Evolutionary conservation across 2,329 filamentous ascomycete genomes (phyloP).

Genomic region (Epichloe sibirici): DNA sequence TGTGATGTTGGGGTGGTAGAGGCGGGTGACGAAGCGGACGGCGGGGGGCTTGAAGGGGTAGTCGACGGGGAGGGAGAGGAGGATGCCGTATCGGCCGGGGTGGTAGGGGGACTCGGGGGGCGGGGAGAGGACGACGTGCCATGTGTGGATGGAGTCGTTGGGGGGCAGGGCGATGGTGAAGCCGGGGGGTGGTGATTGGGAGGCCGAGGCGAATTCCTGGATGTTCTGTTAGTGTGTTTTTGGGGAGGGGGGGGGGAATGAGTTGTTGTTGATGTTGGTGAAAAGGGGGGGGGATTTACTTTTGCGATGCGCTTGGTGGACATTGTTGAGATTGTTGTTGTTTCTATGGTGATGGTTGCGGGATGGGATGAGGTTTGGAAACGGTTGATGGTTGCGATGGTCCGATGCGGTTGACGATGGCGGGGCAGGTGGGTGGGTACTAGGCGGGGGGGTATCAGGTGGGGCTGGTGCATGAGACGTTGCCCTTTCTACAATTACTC

Average conservation of each 20-base stretch:
- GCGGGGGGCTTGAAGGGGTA: conserved; percentile 86
- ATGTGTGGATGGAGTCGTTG: conserved; percentile 37
- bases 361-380: too few relatives aligned
- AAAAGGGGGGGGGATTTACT: conserved; percentile 14
- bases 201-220: conserved; percentile 44
- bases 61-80: conserved; percentile 60
- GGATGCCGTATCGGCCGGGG: conserved; percentile 63
- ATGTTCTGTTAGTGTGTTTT: not conserved
- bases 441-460: too few relatives aligned
- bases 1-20: conserved; percentile 91
- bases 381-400: too few relatives aligned
- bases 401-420: not conserved
- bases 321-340: conserved; percentile 16
- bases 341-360: not conserved
- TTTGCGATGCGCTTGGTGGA: conserved; percentile 34
- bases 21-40: conserved; percentile 72
- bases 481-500: too few relatives aligned
- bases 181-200: conserved; percentile 31
- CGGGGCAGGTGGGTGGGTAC: not conserved
- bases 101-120: conserved; percentile 34
- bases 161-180: conserved; percentile 34
- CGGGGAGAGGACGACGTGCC: conserved; percentile 36
- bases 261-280: not conserved
- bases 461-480: too few relatives aligned
- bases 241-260: not conserved